These are phyloP conservation scores for Helenozyma rhizophorensis DNA, from an alignment of 805 yeast genomes.

Conservation along the genomic window DNA sequence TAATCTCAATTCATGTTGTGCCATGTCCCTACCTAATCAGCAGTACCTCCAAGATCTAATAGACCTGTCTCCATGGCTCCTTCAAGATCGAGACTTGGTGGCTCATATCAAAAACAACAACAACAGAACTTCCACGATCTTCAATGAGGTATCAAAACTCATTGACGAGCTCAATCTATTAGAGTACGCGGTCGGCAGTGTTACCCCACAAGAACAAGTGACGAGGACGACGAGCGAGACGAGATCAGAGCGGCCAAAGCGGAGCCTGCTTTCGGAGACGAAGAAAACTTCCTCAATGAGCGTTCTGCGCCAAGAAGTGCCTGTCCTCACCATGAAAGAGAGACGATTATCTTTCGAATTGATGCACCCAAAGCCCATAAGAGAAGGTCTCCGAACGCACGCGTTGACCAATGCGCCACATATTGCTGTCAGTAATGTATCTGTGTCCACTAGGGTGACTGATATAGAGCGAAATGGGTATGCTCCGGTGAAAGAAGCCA, in stretches of 20 bases:
- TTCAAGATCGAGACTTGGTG: conserved; percentile 2
- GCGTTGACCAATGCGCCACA: conserved; percentile 27
- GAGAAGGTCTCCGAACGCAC: conserved; percentile 1
- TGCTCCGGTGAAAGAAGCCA: conserved; percentile 3
- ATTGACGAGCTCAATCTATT: too few relatives aligned
- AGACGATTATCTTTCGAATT: conserved; percentile 27
- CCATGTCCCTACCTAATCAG: conserved; percentile 1
- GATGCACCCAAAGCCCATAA: conserved; percentile 13
- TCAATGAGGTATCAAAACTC: too few relatives aligned
- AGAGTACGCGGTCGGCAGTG: too few relatives aligned
- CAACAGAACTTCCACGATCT: not conserved
- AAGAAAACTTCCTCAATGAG: too few relatives aligned
- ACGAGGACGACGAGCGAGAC: too few relatives aligned
- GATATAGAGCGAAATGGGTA: conserved; percentile 14
- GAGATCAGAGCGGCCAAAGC: too few relatives aligned
- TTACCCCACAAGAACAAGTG: not conserved
- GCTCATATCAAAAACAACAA: conserved; percentile 1
- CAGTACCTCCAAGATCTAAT: conserved; percentile 3
- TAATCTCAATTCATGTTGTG: too few relatives aligned
- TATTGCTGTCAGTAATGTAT: conserved; percentile 27
- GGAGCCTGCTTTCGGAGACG: too few relatives aligned
- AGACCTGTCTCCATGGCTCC: conserved; percentile 2
- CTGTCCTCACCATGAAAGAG: conserved; percentile 1
- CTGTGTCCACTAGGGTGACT: conserved; percentile 26
- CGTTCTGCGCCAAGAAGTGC: too few relatives aligned